Evolutionary conservation across 495 filamentous ascomycete species (phyloP).

Genomic region (Aspergillus diversus): DNA sequence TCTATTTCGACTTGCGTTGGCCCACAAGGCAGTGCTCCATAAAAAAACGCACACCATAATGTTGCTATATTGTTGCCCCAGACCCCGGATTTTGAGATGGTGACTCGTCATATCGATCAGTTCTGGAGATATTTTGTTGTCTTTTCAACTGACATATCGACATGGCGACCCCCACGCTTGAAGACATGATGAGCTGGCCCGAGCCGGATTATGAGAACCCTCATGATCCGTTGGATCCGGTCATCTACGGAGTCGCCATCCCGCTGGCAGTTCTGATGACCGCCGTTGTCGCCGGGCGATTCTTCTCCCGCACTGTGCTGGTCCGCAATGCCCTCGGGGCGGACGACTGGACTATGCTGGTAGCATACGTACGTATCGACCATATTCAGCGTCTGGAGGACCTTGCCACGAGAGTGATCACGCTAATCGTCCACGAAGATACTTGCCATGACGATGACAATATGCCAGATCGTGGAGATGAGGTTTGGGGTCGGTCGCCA

Average conservation of each 20-base stretch:
- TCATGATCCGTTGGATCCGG: constrained; percentile 6
- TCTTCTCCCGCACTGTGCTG: constrained; percentile 3
- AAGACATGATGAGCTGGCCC: constrained; percentile 8
- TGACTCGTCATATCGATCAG: no score
- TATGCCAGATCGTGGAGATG: constrained; percentile 4
- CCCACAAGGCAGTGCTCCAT: no score
- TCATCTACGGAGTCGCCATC: constrained; percentile 12
- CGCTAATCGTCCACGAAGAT: neutral
- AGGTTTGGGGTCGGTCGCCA: constrained; percentile 7
- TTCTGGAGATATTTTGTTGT: no score
- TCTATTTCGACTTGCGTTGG: no score
- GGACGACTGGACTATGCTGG: constrained; percentile 16
- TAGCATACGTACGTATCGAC: constrained; percentile 5
- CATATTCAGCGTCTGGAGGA: no score
- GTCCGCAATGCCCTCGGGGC: constrained; percentile 13
- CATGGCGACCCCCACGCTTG: constrained; percentile 5
- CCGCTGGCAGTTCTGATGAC: constrained; percentile 8
- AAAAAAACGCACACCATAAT: no score
- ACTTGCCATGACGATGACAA: constrained; percentile 7
- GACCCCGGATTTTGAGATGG: no score
- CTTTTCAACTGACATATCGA: no score
- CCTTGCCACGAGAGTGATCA: no score
- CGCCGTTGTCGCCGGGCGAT: constrained; percentile 1
- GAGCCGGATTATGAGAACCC: constrained; percentile 8
- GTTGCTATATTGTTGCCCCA: no score